These are phyloP conservation scores for Starmerella sp. DNA, from an alignment of 805 yeast species.

Conservation along the genomic window DNA sequence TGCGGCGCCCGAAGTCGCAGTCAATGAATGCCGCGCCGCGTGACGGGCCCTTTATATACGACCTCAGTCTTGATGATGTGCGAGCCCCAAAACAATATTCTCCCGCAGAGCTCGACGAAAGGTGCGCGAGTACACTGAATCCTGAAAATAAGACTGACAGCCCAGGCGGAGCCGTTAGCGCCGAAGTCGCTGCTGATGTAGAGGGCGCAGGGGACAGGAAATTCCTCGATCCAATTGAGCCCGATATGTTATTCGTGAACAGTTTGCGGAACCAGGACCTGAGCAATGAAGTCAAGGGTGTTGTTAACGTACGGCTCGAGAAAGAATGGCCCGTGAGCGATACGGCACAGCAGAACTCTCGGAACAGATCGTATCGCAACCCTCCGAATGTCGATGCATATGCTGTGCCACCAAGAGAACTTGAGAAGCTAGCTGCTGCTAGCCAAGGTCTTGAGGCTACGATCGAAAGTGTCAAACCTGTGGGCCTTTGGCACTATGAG, in stretches of 20 bases:
- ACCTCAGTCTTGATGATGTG: no score
- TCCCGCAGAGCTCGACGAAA: no score
- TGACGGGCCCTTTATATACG: no score
- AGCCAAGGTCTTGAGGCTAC: not conserved
- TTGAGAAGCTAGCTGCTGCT: not conserved
- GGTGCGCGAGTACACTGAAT: no score
- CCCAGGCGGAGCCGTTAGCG: no score
- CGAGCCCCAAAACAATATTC: no score
- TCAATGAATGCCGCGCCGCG: no score
- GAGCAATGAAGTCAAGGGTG: not conserved
- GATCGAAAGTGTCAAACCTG: not conserved
- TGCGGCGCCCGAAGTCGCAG: no score
- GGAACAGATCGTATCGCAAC: not conserved
- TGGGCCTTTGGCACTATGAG: constrained; percentile 6
- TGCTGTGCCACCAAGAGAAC: not conserved
- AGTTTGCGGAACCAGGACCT: not conserved
- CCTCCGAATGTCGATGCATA: not conserved
- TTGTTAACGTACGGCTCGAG: not conserved
- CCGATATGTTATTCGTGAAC: not conserved
- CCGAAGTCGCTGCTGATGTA: no score
- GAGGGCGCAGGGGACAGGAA: not conserved
- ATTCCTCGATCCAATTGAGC: not conserved
- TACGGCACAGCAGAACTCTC: not conserved
- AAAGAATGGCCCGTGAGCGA: not conserved
- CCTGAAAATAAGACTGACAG: no score